A percentile compares a stretch with the other conserved stretches of the same genome.
phyloP scores from a whole-genome alignment of 2,329 filamentous ascomycete species.

The Zasmidium angulare region DNA sequence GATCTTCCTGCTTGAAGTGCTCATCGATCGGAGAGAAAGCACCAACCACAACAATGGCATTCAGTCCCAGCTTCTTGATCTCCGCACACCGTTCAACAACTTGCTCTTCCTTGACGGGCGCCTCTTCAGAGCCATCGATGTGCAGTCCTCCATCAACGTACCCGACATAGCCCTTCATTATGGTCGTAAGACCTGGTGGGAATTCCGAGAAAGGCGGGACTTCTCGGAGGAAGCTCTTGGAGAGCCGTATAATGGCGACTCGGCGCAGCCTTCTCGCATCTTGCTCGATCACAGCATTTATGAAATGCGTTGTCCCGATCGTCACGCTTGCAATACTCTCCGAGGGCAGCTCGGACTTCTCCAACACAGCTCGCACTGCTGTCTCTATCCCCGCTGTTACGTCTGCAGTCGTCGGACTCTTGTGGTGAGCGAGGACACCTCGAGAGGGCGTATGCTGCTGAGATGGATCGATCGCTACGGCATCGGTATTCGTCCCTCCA shows the following conservation, averaged over 20 bases:
- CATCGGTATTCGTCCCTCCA: slow-evolving; percentile 37
- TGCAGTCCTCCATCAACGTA: slow-evolving; percentile 52
- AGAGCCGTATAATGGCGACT: slow-evolving; percentile 53
- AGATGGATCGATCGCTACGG: slow-evolving; percentile 33
- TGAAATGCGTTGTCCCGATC: slow-evolving; percentile 51
- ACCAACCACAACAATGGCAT: slow-evolving; percentile 55
- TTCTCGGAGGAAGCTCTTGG: slow-evolving; percentile 33
- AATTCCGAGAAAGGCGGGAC: slow-evolving; percentile 34
- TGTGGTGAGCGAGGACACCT: slow-evolving; percentile 35
- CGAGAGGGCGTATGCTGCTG: slow-evolving; percentile 26
- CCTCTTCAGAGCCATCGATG: slow-evolving; percentile 45
- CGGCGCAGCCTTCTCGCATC: slow-evolving; percentile 49
- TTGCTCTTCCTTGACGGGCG: slow-evolving; percentile 46
- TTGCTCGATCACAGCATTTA: slow-evolving; percentile 36
- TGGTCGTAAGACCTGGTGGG: slow-evolving; percentile 31
- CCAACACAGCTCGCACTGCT: slow-evolving; percentile 39
- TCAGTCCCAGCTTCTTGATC: slow-evolving; percentile 46
- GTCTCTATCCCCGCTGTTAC: slow-evolving; percentile 44
- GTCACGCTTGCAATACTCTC: slow-evolving; percentile 44
- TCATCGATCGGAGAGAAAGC: slow-evolving; percentile 61
- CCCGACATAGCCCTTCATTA: slow-evolving; percentile 35
- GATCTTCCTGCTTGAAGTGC: slow-evolving; percentile 52
- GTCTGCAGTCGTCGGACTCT: slow-evolving; percentile 43
- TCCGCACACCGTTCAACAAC: slow-evolving; percentile 45
- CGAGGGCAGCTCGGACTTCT: slow-evolving; percentile 34